These are phyloP conservation scores for Cordyceps javanica DNA, from an alignment of 2,329 filamentous ascomycete species.

Conservation along the genomic window DNA sequence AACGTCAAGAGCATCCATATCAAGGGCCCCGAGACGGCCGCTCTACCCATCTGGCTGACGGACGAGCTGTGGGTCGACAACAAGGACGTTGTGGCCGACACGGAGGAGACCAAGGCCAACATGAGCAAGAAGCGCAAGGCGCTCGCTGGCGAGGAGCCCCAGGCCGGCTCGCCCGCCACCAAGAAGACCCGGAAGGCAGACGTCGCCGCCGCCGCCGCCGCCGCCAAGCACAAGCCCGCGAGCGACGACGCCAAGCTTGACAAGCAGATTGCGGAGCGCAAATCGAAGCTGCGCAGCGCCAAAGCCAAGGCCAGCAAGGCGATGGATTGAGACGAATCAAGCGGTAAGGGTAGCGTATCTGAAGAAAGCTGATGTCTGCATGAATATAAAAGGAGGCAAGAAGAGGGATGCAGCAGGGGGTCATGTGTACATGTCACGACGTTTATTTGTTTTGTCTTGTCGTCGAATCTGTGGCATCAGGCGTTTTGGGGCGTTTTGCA, in stretches of 20 bases:
- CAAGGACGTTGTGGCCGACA: slow-evolving; percentile 62
- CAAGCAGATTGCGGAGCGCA: slow-evolving; percentile 54
- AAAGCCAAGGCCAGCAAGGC: slow-evolving; percentile 51
- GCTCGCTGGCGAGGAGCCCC: slow-evolving; percentile 26
- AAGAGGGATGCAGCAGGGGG: background rate
- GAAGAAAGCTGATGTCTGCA: background rate
- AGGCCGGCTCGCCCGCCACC: slow-evolving; percentile 18
- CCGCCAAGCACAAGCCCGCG: slow-evolving; percentile 32
- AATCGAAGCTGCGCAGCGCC: slow-evolving; percentile 52
- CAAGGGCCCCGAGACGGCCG: slow-evolving; percentile 82
- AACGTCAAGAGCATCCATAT: slow-evolving; percentile 81
- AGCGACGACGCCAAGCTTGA: slow-evolving; percentile 48
- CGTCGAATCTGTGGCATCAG: slow-evolving; percentile 1
- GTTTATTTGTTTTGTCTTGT: background rate
- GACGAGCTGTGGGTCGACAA: slow-evolving; percentile 85
- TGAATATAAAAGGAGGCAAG: slow-evolving; percentile 3
- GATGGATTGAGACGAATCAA: slow-evolving; percentile 25
- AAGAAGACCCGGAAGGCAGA: slow-evolving; percentile 34
- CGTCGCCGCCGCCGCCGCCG: slow-evolving; percentile 9
- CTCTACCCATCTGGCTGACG: slow-evolving; percentile 90
- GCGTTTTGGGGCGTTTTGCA: slow-evolving; percentile 9
- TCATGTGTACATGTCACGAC: slow-evolving; percentile 12
- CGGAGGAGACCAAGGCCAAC: slow-evolving; percentile 50
- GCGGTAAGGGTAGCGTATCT: background rate
- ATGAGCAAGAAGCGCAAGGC: slow-evolving; percentile 61